These are phyloP conservation scores for Takashimella koratensis DNA, from an alignment of 1,284 basidiomycete genomes.

Conservation along the genomic window DNA sequence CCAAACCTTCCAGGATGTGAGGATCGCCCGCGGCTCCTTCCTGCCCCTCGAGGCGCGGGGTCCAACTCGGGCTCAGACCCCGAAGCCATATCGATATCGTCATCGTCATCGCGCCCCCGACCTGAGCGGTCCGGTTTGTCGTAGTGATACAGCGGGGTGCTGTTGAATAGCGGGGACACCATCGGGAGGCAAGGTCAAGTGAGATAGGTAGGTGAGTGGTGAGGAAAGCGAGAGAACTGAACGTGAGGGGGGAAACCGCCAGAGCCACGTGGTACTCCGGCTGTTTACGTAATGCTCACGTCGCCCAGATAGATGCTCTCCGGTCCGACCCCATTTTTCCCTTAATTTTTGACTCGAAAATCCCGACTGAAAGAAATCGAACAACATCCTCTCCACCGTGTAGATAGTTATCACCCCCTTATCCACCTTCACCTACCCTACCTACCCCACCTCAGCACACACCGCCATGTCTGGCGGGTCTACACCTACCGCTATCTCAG, in stretches of 20 bases:
- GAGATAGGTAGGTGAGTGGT: no score
- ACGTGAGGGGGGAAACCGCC: no score
- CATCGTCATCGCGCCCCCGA: background rate
- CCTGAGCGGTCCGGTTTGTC: background rate
- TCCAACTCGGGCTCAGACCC: background rate
- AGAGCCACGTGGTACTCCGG: no score
- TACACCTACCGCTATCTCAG: slow-evolving; percentile 11
- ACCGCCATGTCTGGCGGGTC: slow-evolving; percentile 11
- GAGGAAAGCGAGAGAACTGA: no score
- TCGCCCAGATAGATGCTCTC: background rate
- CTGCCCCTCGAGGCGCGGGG: no score
- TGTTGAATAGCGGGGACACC: background rate
- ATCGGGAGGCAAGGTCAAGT: background rate
- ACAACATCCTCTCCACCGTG: background rate
- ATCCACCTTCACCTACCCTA: background rate
- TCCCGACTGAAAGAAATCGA: background rate
- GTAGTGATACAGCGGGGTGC: background rate
- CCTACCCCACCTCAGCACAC: background rate
- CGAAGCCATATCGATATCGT: background rate
- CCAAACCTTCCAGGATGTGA: background rate
- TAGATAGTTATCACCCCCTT: background rate
- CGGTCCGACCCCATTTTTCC: no score
- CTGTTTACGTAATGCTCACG: background rate
- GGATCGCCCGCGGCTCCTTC: background rate
- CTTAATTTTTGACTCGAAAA: background rate